Conservation (phyloP, 1,284 basidiomycete genomes). For the Boletus albobrunnescens region DNA sequence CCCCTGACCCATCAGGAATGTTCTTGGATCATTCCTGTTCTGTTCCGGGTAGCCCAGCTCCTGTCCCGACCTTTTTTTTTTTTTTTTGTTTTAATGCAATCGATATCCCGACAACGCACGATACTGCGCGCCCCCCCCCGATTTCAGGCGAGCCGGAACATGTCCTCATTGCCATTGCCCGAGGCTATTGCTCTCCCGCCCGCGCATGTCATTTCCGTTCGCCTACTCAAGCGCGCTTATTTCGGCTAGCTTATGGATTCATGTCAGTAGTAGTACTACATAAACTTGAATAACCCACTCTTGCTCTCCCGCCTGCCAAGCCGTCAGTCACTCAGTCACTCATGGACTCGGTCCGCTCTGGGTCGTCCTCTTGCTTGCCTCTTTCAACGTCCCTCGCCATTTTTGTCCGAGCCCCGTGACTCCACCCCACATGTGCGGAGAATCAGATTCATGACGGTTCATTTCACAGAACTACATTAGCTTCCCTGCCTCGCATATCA, state of each 20-base stretch:
- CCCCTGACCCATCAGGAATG: not conserved
- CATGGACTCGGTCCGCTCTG: constrained; percentile 4
- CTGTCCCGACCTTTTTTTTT: constrained; percentile 2
- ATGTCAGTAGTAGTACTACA: constrained; percentile 12
- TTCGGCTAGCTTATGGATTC: constrained; percentile 7
- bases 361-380: constrained; percentile 13
- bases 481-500: constrained; percentile 28
- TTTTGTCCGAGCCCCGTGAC: constrained; percentile 18
- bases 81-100: too few species aligned
- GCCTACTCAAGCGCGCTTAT: constrained; percentile 4
- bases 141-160: constrained; percentile 2
- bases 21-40: not conserved
- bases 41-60: not conserved
- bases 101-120: constrained; percentile 4
- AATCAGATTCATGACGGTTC: constrained; percentile 23
- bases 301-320: constrained; percentile 11
- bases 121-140: not conserved
- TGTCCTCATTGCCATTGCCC: constrained; percentile 4
- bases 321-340: not conserved
- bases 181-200: constrained; percentile 3
- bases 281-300: constrained; percentile 1
- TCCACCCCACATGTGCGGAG: constrained; percentile 31
- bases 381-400: constrained; percentile 14
- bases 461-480: constrained; percentile 20
- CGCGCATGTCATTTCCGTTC: constrained; percentile 17